Evolutionary conservation across 2,329 filamentous ascomycete genomes (phyloP).

Genomic region (Diaporthe citrichinensis): DNA sequence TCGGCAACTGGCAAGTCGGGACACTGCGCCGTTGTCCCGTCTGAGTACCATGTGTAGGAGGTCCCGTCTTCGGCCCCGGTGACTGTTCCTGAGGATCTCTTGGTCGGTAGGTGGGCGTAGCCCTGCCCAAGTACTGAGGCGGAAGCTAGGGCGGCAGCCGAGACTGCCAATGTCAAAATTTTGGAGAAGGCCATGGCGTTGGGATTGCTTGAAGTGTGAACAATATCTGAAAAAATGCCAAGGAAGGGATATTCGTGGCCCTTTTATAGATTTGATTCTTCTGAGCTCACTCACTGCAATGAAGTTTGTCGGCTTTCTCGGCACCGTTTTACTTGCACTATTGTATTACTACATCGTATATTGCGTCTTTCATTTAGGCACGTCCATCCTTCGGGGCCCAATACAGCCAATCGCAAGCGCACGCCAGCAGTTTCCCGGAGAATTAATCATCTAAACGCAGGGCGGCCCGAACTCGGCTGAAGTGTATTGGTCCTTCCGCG

Average conservation of each 20-base stretch:
- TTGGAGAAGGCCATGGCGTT: slow-evolving; percentile 6
- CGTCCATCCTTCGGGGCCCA: background rate
- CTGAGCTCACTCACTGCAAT: background rate
- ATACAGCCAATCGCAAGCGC: background rate
- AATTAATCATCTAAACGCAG: slow-evolving; percentile 1
- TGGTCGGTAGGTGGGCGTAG: background rate
- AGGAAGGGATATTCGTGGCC: background rate
- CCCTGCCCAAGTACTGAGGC: slow-evolving; percentile 19
- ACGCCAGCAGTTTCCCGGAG: background rate
- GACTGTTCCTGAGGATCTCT: slow-evolving; percentile 26
- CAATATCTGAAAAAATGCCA: background rate
- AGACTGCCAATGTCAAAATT: slow-evolving; percentile 8
- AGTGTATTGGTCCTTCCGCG: background rate
- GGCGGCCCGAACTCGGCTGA: background rate
- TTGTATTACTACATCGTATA: background rate
- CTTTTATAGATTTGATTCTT: background rate
- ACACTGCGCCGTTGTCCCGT: slow-evolving; percentile 22
- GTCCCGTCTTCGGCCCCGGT: slow-evolving; percentile 24
- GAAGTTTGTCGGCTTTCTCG: background rate
- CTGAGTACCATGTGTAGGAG: slow-evolving; percentile 12
- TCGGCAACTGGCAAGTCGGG: slow-evolving; percentile 10
- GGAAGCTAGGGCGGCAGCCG: background rate
- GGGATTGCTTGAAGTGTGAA: background rate
- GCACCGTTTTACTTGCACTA: background rate
- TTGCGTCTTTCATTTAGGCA: background rate